These are phyloP conservation scores for Mikania micrantha DNA, from an alignment of 129 eudicot species.

Conservation along the genomic window DNA sequence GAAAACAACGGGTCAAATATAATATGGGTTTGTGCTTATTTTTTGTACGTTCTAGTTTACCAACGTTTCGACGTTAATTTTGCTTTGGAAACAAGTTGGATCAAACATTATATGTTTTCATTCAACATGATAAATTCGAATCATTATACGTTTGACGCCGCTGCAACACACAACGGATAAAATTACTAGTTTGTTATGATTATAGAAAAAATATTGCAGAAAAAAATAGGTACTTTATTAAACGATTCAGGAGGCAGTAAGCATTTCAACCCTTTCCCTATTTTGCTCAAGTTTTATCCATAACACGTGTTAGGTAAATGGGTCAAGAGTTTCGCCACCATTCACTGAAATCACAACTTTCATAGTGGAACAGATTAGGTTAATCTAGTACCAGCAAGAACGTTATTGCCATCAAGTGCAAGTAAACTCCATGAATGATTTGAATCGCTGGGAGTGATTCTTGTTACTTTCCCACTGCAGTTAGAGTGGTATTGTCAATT, in stretches of 20 bases:
- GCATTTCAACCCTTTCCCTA: background rate
- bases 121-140: no score
- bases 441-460: constrained; percentile 65
- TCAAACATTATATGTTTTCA: no score
- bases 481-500: background rate
- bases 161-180: no score
- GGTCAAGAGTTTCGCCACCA: background rate
- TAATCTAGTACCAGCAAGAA: constrained; percentile 60
- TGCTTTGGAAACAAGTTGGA: no score
- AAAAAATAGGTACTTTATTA: background rate
- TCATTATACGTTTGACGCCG: no score
- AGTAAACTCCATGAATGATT: constrained; percentile 77
- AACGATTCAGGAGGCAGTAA: background rate
- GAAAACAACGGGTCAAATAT: no score
- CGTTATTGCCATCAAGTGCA: constrained; percentile 65
- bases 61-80: no score
- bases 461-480: constrained; percentile 75
- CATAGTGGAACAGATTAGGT: background rate
- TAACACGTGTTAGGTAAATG: background rate
- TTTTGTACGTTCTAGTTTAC: no score
- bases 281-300: no score
- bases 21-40: no score
- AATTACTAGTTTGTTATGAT: background rate
- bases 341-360: background rate
- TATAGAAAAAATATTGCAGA: background rate